Evolutionary conservation across 2,329 filamentous ascomycete species (phyloP).

Genomic region (Fusarium aywerte): DNA sequence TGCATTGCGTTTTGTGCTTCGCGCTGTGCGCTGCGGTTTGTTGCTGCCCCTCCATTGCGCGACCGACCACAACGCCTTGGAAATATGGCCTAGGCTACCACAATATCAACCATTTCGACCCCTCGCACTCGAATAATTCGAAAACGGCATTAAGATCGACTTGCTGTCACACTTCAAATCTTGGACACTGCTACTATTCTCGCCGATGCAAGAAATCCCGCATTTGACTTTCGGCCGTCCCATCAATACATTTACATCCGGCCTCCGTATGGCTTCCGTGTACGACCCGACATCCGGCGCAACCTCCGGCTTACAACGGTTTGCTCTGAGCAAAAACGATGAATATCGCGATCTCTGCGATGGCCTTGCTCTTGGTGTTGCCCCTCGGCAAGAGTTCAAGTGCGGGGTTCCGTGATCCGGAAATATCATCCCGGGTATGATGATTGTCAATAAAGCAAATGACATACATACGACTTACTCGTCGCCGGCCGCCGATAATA

Average conservation of each 20-base stretch:
- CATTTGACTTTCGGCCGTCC: constrained; percentile 22
- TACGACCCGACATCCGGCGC: constrained; percentile 41
- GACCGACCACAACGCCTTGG: constrained; percentile 28
- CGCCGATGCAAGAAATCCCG: constrained; percentile 32
- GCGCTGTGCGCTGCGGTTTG: constrained; percentile 6
- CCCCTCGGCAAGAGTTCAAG: constrained; percentile 21
- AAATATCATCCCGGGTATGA: constrained; percentile 6
- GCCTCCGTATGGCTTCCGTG: constrained; percentile 30
- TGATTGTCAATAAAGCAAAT: not conserved
- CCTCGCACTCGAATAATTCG: constrained; percentile 10
- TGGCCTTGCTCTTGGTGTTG: constrained; percentile 10
- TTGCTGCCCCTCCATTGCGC: constrained; percentile 39
- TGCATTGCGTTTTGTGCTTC: constrained; percentile 32
- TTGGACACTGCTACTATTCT: not conserved
- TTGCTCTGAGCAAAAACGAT: constrained; percentile 1
- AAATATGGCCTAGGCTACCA: constrained; percentile 25
- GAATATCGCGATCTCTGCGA: not conserved
- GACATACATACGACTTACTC: not conserved
- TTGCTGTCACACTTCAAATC: constrained; percentile 5
- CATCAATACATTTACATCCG: constrained; percentile 4
- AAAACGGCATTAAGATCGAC: not conserved
- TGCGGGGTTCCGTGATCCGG: constrained; percentile 32
- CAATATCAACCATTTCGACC: constrained; percentile 14
- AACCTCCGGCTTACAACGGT: constrained; percentile 14
- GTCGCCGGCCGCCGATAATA: not conserved